These are phyloP conservation scores for Boletellus ananas DNA, from an alignment of 768 basidiomycete species.

Conservation along the genomic window DNA sequence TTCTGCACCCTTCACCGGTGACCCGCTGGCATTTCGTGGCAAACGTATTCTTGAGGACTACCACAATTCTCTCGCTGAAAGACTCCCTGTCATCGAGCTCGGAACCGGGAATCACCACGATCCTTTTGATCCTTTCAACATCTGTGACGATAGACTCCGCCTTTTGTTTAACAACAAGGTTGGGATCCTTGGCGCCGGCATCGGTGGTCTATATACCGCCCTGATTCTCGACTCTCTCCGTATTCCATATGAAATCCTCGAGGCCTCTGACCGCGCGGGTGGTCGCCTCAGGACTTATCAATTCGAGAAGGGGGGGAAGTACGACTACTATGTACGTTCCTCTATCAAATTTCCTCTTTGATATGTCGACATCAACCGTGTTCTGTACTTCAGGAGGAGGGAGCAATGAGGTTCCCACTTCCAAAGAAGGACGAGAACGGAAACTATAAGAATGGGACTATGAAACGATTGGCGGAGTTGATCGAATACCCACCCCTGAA, in stretches of 20 bases:
- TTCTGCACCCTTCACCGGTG: too few species aligned
- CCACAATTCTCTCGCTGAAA: too few species aligned
- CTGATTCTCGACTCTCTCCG: conserved; percentile 42
- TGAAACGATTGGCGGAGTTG: conserved; percentile 30
- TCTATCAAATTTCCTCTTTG: not conserved
- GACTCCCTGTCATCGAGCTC: too few species aligned
- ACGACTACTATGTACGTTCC: conserved; percentile 37
- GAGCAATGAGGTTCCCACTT: conserved; percentile 36
- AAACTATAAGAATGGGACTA: conserved; percentile 22
- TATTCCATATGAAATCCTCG: conserved; percentile 45
- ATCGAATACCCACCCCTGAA: conserved; percentile 21
- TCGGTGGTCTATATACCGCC: conserved; percentile 40
- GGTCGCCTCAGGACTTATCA: conserved; percentile 44
- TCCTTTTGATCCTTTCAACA: not conserved
- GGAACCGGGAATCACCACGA: too few species aligned
- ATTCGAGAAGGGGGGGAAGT: conserved; percentile 30
- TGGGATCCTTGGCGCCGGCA: conserved; percentile 19
- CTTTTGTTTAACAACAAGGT: conserved; percentile 4
- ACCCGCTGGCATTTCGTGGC: too few species aligned
- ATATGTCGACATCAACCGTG: not conserved
- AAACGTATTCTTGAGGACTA: too few species aligned
- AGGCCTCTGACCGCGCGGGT: conserved; percentile 38
- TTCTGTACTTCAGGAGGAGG: too few species aligned
- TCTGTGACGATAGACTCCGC: not conserved
- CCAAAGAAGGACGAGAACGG: conserved; percentile 15